Evolutionary conservation across 352 stramenopile species (phyloP), one percentile per base, ranked within the genome.

Genomic region (Lagenidium sp.): DNA sequence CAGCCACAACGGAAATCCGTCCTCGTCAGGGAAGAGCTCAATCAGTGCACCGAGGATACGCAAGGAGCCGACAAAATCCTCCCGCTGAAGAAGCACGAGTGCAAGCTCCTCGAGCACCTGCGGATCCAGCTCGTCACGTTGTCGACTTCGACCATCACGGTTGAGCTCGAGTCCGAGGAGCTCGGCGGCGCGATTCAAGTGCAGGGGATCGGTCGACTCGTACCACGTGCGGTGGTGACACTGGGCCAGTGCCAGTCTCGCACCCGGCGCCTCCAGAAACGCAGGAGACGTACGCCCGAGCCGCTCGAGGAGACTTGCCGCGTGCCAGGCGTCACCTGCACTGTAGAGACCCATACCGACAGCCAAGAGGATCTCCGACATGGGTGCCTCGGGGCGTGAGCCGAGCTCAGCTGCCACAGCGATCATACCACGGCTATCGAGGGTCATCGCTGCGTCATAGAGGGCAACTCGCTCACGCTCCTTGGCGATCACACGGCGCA

Each of bases 211-310:
- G 40, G 74, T 76, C 2, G 68, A 80, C 3, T 38, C 22, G 41
- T 89, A 68, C 77, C 77, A 89, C 6, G 64, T 41, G 64, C 71
- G 73, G 61, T 86, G 73, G 45, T 89, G 77, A 19, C 58, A 63
- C 45, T 85, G 77, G 3, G 71, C 77, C 18, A 86, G 61, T 5
- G 55, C 43, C 11, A 76, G 31, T 2, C 20, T 21, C 6, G 42
- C 24, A 28, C 37, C 20, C 21, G 40, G 11, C 31, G 58, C 44
- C 32, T 57, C 5, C 0, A 20, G 7, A 1, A 35, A 10, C 6
- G 30, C 22, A 4, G 54, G 44, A 41, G 49, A 25, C 36, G 36
- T 48, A 2, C 29, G 49, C 0, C 41, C 44, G 2, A 46, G 15
- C 7, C 70, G 66, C 30, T 83, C 68, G 2, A 89, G 46, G 15